A percentile compares a stretch with the other conserved stretches of the same genome.
phyloP scores from a whole-genome alignment of 2,329 filamentous ascomycete species.

The Pseudopithomyces maydicus region DNA sequence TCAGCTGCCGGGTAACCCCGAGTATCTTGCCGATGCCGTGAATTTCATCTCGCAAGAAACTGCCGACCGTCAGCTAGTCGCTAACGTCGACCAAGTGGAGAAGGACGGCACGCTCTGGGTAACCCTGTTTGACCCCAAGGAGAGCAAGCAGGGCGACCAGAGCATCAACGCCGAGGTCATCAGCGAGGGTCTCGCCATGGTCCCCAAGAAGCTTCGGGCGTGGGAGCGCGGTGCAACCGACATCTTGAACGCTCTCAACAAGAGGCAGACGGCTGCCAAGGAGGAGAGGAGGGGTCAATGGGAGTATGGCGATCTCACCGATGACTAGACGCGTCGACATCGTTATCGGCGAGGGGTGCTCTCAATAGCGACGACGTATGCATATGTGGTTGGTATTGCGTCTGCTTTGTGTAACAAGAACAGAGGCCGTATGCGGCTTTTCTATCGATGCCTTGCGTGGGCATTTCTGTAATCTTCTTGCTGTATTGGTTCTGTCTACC shows the following conservation, averaged over 20 bases:
- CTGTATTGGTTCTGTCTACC: too few relatives aligned
- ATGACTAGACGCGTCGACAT: slow-evolving; percentile 47
- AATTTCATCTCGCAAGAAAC: slow-evolving; percentile 76
- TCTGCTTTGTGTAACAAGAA: slow-evolving; percentile 1
- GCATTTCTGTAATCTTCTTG: too few relatives aligned
- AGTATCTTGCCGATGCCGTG: slow-evolving; percentile 84
- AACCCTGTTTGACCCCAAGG: slow-evolving; percentile 81
- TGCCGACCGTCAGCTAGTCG: slow-evolving; percentile 78
- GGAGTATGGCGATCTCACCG: slow-evolving; percentile 97
- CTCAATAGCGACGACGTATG: not conserved
- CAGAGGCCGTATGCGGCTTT: not conserved
- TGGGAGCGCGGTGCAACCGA: slow-evolving; percentile 83
- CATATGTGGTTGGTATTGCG: slow-evolving; percentile 1
- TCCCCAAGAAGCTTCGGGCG: slow-evolving; percentile 85
- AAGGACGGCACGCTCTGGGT: slow-evolving; percentile 84
- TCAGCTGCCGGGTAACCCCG: slow-evolving; percentile 79
- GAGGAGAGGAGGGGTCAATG: slow-evolving; percentile 83
- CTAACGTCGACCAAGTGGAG: slow-evolving; percentile 84
- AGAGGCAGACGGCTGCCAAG: slow-evolving; percentile 80
- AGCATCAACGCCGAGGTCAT: slow-evolving; percentile 91
- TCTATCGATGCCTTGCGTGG: too few relatives aligned
- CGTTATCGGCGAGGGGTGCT: slow-evolving; percentile 4
- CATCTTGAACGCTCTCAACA: slow-evolving; percentile 72
- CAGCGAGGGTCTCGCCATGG: slow-evolving; percentile 83
- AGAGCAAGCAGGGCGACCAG: slow-evolving; percentile 66